Evolutionary conservation across 495 filamentous ascomycete species (phyloP).

Genomic region (Talaromyces trachyspermus): DNA sequence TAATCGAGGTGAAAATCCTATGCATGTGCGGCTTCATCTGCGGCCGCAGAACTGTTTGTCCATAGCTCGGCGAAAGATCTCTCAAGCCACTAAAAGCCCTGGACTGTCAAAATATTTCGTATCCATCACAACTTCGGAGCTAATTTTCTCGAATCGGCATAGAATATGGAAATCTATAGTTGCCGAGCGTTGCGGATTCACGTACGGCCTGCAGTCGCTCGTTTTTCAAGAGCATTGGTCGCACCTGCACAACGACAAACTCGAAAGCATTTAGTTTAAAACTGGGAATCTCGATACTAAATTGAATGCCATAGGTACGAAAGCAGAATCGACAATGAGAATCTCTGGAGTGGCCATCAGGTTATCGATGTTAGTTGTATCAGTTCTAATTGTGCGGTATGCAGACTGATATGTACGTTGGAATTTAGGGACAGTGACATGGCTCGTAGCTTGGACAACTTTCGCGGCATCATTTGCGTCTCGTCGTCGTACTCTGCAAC

Average conservation of each 20-base stretch:
- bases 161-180: background rate
- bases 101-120: background rate
- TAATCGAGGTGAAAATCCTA: background rate
- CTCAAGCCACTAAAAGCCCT: background rate
- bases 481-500: background rate
- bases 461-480: background rate
- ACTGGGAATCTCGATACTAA: background rate
- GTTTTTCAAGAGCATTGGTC: conserved; percentile 1
- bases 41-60: background rate
- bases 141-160: background rate
- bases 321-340: background rate
- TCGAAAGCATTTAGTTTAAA: background rate
- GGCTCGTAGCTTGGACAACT: background rate
- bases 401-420: background rate
- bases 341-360: background rate
- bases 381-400: background rate
- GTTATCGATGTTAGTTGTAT: background rate
- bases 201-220: background rate
- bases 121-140: background rate
- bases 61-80: background rate
- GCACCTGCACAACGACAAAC: background rate
- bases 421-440: background rate
- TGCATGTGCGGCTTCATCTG: background rate
- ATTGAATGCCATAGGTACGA: background rate
- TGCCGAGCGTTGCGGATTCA: background rate